Evolutionary conservation across 169 alveolate genomes (phyloP).

Genomic region (Plasmodium cynomolgi): DNA sequence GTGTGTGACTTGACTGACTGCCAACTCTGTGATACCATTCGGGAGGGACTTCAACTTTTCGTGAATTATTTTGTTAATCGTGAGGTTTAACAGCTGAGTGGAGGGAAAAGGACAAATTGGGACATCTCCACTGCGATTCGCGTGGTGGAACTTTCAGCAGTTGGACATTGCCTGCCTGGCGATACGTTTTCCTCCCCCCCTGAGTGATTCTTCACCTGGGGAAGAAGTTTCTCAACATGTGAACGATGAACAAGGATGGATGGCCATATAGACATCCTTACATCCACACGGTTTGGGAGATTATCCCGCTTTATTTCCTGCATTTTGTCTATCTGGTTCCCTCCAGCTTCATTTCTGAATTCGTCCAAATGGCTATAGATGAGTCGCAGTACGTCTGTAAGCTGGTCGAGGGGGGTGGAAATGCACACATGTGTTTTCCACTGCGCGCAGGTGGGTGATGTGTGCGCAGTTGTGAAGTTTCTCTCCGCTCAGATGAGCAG

Average conservation of each 20-base stretch:
- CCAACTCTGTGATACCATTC: constrained; percentile 28
- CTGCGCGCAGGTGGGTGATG: neutral
- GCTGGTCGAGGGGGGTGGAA: neutral
- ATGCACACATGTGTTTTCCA: neutral
- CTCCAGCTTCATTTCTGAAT: neutral
- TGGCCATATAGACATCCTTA: neutral
- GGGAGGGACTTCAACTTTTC: constrained; percentile 38
- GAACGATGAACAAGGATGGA: neutral
- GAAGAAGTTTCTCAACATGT: neutral
- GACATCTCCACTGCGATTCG: neutral
- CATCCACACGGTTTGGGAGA: constrained; percentile 9
- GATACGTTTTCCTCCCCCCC: neutral
- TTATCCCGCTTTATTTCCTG: constrained; percentile 3
- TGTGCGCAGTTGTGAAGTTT: neutral
- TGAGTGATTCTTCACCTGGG: neutral
- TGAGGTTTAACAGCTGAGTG: constrained; percentile 21
- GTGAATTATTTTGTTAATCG: constrained; percentile 55
- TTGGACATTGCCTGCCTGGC: neutral
- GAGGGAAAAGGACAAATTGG: constrained; percentile 8
- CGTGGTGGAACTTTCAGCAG: neutral
- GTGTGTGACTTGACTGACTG: neutral
- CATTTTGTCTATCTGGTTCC: neutral
- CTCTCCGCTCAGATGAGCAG: neutral
- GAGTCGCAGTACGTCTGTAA: neutral
- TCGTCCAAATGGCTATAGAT: neutral